phyloP scores from a whole-genome alignment of 352 stramenopile genomes.

The Phytophthora pistaciae region DNA sequence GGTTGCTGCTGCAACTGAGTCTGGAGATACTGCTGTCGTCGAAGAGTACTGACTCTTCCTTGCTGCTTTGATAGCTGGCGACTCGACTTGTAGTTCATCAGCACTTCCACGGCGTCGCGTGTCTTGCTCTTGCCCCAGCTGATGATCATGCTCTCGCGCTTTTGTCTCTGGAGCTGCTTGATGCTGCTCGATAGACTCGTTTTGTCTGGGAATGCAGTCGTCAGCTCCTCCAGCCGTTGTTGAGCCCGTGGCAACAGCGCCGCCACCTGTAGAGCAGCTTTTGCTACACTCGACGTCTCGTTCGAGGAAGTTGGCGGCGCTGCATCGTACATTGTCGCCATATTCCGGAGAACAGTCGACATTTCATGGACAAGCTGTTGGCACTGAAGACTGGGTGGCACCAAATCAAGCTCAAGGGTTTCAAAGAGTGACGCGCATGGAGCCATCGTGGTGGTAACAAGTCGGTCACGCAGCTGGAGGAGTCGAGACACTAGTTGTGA shows the following conservation, averaged over 20 bases:
- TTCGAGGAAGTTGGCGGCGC: neutral
- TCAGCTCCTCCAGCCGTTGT: slow-evolving; percentile 28
- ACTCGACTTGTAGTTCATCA: slow-evolving; percentile 10
- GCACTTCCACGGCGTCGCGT: neutral
- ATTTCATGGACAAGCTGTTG: slow-evolving; percentile 11
- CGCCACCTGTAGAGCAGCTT: neutral
- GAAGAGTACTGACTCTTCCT: slow-evolving; percentile 9
- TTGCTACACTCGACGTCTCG: neutral
- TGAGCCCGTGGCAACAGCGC: slow-evolving; percentile 27
- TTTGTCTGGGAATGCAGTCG: slow-evolving; percentile 38
- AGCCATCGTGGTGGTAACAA: slow-evolving; percentile 22
- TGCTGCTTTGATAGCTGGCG: slow-evolving; percentile 12
- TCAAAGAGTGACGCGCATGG: slow-evolving; percentile 19
- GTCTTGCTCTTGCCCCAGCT: slow-evolving; percentile 39
- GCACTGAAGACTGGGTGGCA: slow-evolving; percentile 22
- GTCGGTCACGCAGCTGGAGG: slow-evolving; percentile 35
- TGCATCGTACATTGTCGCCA: slow-evolving; percentile 25
- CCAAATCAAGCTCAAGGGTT: slow-evolving; percentile 24
- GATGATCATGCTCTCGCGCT: slow-evolving; percentile 47
- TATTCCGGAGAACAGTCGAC: slow-evolving; percentile 9
- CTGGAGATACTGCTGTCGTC: slow-evolving; percentile 21
- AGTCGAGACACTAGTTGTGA: slow-evolving; percentile 20
- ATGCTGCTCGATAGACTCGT: slow-evolving; percentile 44
- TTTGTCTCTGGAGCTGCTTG: slow-evolving; percentile 52
- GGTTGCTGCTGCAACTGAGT: slow-evolving; percentile 39